phyloP scores from a whole-genome alignment of 129 eudicot species.

The Rutidosis leptorrhynchoides region DNA sequence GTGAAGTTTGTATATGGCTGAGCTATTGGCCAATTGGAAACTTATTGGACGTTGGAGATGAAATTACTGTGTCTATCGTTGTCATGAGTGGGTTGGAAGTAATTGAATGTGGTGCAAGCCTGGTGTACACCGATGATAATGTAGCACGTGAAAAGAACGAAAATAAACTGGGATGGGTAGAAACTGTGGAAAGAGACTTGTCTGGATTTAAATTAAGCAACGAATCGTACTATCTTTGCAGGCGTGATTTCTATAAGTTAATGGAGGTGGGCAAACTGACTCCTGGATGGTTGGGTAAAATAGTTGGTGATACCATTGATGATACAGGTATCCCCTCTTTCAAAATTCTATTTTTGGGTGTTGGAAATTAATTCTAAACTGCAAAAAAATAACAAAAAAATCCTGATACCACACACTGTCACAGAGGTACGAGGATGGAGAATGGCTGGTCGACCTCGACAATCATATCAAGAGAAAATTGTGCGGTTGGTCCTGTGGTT shows the following conservation, averaged over 20 bases:
- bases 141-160: neutral
- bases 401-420: neutral
- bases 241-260: conserved; percentile 15
- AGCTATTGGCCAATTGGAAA: too few relatives aligned
- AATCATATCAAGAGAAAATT: too few relatives aligned
- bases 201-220: conserved; percentile 25
- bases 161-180: neutral
- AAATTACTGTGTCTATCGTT: conserved; percentile 11
- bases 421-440: too few relatives aligned
- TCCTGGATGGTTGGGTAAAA: conserved; percentile 19
- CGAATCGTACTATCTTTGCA: conserved; percentile 30
- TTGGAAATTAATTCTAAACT: neutral
- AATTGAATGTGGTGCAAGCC: too few relatives aligned
- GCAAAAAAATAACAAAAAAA: neutral
- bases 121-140: too few relatives aligned
- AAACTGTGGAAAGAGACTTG: conserved; percentile 16
- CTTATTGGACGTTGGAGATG: conserved; percentile 12
- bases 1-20: too few relatives aligned
- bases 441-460: too few relatives aligned
- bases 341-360: neutral
- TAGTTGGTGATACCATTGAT: too few relatives aligned
- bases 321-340: neutral
- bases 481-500: too few relatives aligned
- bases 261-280: conserved; percentile 17
- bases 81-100: conserved; percentile 15